Conservation (phyloP, 106 monocot species). For the Posidonia australis region DNA sequence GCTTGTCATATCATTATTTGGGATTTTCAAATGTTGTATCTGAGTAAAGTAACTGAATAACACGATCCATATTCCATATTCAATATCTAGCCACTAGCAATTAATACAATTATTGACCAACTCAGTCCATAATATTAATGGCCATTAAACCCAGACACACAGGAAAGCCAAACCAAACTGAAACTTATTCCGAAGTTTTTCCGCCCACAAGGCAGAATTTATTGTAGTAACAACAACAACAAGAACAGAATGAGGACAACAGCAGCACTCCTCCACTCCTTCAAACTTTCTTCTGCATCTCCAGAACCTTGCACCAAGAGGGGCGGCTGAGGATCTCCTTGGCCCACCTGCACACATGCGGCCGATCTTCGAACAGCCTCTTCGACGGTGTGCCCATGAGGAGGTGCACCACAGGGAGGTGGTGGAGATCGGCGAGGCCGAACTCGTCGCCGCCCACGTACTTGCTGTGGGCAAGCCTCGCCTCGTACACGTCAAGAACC, state of each 20-base stretch:
- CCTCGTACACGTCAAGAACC: constrained; percentile 50
- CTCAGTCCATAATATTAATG: too few relatives aligned
- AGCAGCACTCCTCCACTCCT: not conserved
- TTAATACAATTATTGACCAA: too few relatives aligned
- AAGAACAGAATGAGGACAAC: not conserved
- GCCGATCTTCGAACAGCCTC: constrained; percentile 3
- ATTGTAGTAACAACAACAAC: too few relatives aligned
- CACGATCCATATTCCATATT: too few relatives aligned
- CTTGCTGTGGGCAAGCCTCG: constrained; percentile 19
- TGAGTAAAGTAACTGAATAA: too few relatives aligned
- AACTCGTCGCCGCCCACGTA: constrained; percentile 37
- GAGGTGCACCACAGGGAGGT: constrained; percentile 12
- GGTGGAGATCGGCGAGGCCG: too few relatives aligned
- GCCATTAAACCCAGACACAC: too few relatives aligned
- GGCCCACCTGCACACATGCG: constrained; percentile 8
- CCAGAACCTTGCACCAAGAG: constrained; percentile 9
- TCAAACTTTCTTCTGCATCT: not conserved
- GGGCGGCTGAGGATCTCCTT: constrained; percentile 1
- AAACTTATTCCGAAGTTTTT: too few relatives aligned
- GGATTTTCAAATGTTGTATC: too few relatives aligned
- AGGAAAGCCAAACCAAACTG: too few relatives aligned
- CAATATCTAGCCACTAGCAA: too few relatives aligned
- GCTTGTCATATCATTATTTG: too few relatives aligned
- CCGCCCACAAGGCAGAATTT: not conserved
- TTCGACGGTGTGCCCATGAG: constrained; percentile 25